These are phyloP conservation scores for Pilobolus umbonatus DNA, from an alignment of 192 early-diverging fungal genomes.

Conservation along the genomic window DNA sequence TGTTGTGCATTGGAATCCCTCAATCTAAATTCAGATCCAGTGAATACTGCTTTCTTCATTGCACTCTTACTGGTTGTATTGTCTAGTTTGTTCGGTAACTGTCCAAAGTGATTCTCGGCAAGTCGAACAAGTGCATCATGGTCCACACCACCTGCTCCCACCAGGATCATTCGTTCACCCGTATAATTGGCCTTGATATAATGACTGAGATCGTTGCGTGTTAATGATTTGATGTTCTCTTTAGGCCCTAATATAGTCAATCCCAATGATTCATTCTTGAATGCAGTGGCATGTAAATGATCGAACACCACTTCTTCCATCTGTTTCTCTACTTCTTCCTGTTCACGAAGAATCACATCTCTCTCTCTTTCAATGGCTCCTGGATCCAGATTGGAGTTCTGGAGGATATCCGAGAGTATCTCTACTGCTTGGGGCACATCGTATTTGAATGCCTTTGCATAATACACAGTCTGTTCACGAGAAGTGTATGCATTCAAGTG, in stretches of 20 bases:
- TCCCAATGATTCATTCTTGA: conserved; percentile 84
- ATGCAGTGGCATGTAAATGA: conserved; percentile 93
- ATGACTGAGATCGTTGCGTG: conserved; percentile 76
- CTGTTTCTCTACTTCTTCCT: conserved; percentile 88
- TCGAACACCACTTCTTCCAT: conserved; percentile 99
- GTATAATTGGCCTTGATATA: conserved; percentile 96
- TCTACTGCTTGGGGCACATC: conserved; percentile 90
- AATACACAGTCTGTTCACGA: conserved; percentile 98
- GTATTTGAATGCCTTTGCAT: conserved; percentile 87
- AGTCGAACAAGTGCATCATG: conserved; percentile 91
- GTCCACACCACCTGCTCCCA: conserved; percentile 87
- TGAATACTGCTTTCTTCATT: conserved; percentile 70
- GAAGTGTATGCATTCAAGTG: conserved; percentile 99
- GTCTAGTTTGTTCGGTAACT: conserved; percentile 45
- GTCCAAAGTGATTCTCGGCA: conserved; percentile 90
- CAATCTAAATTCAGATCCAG: conserved; percentile 79
- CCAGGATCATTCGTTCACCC: conserved; percentile 95
- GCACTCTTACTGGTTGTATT: conserved; percentile 16
- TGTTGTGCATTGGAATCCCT: conserved; percentile 78
- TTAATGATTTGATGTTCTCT: conserved; percentile 90
- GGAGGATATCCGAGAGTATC: conserved; percentile 92
- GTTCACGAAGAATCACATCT: conserved; percentile 94
- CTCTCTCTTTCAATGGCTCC: conserved; percentile 94
- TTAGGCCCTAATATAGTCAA: conserved; percentile 91
- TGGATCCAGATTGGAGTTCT: conserved; percentile 69